Percentiles rank a stretch among this genome's conserved stretches.
These are phyloP conservation scores for Sparassis latifolia DNA, from an alignment of 1,284 basidiomycete species.

Conservation along the genomic window DNA sequence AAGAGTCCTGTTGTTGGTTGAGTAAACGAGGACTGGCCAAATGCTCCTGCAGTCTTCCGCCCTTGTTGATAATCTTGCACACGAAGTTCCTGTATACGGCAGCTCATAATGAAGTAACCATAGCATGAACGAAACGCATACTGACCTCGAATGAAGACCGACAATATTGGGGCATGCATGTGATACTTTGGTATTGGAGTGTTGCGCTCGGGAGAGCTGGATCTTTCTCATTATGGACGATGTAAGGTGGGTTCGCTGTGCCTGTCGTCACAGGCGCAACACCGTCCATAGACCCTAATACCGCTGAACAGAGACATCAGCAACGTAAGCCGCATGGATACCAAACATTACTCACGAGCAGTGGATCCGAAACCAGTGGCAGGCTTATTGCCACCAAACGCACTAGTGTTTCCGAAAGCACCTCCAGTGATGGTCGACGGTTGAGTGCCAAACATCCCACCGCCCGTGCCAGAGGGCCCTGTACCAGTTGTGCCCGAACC, in stretches of 20 bases:
- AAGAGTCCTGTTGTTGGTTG: constrained; percentile 25
- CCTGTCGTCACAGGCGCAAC: constrained; percentile 55
- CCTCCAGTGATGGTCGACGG: constrained; percentile 18
- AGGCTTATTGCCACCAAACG: constrained; percentile 45
- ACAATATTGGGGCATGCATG: constrained; percentile 64
- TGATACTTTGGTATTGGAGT: constrained; percentile 66
- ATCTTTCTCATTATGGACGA: constrained; percentile 55
- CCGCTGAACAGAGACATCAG: background rate
- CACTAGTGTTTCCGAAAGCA: constrained; percentile 22
- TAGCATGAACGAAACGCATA: constrained; percentile 10
- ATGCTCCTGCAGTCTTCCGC: constrained; percentile 58
- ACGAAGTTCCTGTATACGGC: constrained; percentile 52
- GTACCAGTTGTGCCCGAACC: constrained; percentile 11
- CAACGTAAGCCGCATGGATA: no score
- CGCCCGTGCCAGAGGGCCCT: constrained; percentile 6
- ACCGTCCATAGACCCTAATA: constrained; percentile 16
- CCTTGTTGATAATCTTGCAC: constrained; percentile 70
- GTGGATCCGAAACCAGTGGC: constrained; percentile 41
- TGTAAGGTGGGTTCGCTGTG: constrained; percentile 53
- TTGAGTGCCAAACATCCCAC: constrained; percentile 18
- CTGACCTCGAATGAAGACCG: constrained; percentile 68
- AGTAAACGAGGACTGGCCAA: constrained; percentile 38
- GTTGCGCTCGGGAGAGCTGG: constrained; percentile 30
- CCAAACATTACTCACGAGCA: background rate
- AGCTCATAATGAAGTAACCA: background rate